Conservation (phyloP, 805 yeast genomes). For the Kluyveromyces nonfermentans region DNA sequence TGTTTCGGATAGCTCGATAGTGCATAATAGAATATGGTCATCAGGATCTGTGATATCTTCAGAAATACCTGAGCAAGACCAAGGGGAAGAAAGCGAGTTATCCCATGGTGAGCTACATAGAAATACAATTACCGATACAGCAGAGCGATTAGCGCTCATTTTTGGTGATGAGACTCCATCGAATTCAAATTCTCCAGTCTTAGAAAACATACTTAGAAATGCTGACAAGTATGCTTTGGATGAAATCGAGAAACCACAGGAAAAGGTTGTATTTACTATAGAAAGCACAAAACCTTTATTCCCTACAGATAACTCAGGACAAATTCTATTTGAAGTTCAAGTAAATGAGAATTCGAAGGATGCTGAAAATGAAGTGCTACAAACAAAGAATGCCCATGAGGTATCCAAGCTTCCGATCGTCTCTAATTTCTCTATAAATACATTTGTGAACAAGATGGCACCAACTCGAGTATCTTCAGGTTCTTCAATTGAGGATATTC, state of each 20-base stretch:
- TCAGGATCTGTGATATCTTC: constrained; percentile 3
- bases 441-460: constrained; percentile 6
- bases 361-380: constrained; percentile 1
- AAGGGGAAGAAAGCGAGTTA: constrained; percentile 2
- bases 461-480: constrained; percentile 20
- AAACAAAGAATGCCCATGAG: neutral
- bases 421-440: constrained; percentile 19
- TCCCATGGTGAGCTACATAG: constrained; percentile 10
- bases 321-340: constrained; percentile 8
- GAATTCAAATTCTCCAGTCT: constrained; percentile 7
- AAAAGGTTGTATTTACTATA: constrained; percentile 9
- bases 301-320: constrained; percentile 3
- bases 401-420: constrained; percentile 22
- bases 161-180: constrained; percentile 6
- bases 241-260: neutral
- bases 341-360: constrained; percentile 5
- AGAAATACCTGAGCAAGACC: neutral
- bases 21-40: neutral
- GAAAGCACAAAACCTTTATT: constrained; percentile 19
- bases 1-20: neutral
- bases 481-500: constrained; percentile 18
- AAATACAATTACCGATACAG: constrained; percentile 11
- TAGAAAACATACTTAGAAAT: constrained; percentile 14
- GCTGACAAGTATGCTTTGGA: constrained; percentile 7
- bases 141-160: constrained; percentile 10